Evolutionary conservation across 495 filamentous ascomycete species (phyloP).

Genomic region (Aspergillus campestris): DNA sequence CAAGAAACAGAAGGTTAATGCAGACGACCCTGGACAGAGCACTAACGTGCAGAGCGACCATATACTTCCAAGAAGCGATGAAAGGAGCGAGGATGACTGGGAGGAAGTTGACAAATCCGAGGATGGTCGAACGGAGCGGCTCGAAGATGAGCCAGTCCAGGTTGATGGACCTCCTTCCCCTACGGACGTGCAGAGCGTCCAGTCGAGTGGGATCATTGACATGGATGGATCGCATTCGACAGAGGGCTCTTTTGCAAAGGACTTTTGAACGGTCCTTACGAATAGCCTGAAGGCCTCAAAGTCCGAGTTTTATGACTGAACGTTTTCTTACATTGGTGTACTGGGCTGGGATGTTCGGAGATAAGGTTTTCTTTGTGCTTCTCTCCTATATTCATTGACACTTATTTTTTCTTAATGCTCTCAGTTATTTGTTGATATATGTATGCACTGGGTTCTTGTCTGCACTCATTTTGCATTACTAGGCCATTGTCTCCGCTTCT

Average conservation of each 20-base stretch:
- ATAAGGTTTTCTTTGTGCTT: background rate
- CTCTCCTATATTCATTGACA: background rate
- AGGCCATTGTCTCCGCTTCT: too few species aligned
- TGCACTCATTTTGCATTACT: too few species aligned
- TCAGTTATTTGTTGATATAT: background rate
- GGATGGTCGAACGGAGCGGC: conserved; percentile 13
- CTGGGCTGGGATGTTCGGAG: background rate
- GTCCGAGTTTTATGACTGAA: background rate
- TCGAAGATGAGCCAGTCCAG: conserved; percentile 23
- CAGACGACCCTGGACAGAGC: conserved; percentile 1
- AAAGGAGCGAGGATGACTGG: conserved; percentile 30
- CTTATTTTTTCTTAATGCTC: background rate
- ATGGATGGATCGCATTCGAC: conserved; percentile 14
- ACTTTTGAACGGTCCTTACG: conserved; percentile 5
- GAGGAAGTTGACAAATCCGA: conserved; percentile 27
- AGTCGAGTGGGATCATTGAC: conserved; percentile 22
- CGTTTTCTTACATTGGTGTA: background rate
- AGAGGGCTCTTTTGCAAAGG: conserved; percentile 15
- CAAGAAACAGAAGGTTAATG: conserved; percentile 23
- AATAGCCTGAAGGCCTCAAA: background rate
- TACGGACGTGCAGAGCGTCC: conserved; percentile 23
- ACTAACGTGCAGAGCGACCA: conserved; percentile 1
- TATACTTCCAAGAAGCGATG: conserved; percentile 3
- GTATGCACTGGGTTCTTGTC: background rate
- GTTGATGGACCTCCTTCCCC: conserved; percentile 18